Evolutionary conservation across 2,329 filamentous ascomycete genomes (phyloP).

Genomic region (Talaromyces sp.): DNA sequence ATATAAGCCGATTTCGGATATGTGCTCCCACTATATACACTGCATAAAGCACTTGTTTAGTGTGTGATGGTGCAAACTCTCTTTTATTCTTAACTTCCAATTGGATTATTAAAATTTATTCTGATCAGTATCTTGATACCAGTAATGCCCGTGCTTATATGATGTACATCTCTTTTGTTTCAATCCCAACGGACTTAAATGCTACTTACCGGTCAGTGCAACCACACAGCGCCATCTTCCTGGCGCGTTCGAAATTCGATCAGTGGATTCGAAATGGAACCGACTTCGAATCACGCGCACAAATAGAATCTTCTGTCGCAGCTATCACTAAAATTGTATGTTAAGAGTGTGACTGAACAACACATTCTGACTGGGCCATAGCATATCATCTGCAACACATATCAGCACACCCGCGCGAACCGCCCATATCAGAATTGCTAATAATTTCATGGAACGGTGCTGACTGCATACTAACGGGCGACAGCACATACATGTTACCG

Average conservation of each 20-base stretch:
- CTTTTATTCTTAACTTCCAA: not conserved
- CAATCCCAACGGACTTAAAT: not conserved
- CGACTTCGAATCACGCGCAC: not conserved
- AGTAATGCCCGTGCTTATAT: not conserved
- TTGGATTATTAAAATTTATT: not conserved
- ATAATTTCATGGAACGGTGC: not conserved
- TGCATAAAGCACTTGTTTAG: not conserved
- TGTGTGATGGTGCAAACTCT: not conserved
- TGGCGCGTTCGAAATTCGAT: not conserved
- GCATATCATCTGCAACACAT: not conserved
- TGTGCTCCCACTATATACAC: slow-evolving; percentile 1
- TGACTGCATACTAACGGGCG: not conserved
- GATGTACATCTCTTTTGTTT: not conserved
- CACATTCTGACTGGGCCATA: not conserved
- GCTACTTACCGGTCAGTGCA: not conserved
- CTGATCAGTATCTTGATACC: no score
- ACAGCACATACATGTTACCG: not conserved
- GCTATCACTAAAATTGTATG: not conserved
- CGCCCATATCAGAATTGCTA: slow-evolving; percentile 3
- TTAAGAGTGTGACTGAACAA: not conserved
- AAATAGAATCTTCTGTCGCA: not conserved
- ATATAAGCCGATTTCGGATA: not conserved
- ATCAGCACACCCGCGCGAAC: slow-evolving; percentile 7
- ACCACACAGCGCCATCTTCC: not conserved
- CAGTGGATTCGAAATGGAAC: not conserved